A percentile compares a stretch with the other conserved stretches of the same genome.
phyloP scores from a whole-genome alignment of 1,139 yeast genomes.

The Saccharomyces pastorianus region DNA sequence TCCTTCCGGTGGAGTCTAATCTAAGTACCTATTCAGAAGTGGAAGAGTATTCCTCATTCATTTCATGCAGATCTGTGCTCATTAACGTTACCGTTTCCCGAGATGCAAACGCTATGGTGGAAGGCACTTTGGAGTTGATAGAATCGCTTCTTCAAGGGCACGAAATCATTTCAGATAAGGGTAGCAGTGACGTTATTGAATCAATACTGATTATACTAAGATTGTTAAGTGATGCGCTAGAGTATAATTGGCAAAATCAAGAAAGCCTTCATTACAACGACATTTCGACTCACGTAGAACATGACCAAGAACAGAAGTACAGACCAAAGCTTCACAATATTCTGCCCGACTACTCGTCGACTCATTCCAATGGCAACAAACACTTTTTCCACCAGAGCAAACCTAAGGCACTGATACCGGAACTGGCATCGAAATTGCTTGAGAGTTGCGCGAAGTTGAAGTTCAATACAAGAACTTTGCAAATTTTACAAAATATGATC shows the following conservation, averaged over 20 bases:
- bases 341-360: constrained; percentile 23
- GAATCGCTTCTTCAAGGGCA: constrained; percentile 20
- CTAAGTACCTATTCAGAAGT: constrained; percentile 21
- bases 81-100: constrained; percentile 26
- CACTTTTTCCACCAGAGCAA: constrained; percentile 21
- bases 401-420: constrained; percentile 18
- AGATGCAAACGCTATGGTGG: constrained; percentile 19
- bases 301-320: constrained; percentile 11
- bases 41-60: constrained; percentile 23
- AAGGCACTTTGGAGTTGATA: constrained; percentile 16
- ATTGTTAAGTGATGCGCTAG: constrained; percentile 25
- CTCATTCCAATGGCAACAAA: constrained; percentile 6
- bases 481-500: constrained; percentile 20
- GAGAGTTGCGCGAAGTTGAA: constrained; percentile 18
- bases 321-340: constrained; percentile 13
- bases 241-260: constrained; percentile 23
- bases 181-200: constrained; percentile 16
- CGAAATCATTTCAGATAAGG: constrained; percentile 11
- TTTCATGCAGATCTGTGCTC: constrained; percentile 23
- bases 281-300: constrained; percentile 4
- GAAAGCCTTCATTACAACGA: constrained; percentile 1
- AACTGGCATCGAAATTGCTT: constrained; percentile 18
- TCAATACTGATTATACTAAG: constrained; percentile 23
- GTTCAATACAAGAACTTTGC: constrained; percentile 19
- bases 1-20: constrained; percentile 21